phyloP scores from a whole-genome alignment of 2,329 filamentous ascomycete species.

The Claviceps sp. region DNA sequence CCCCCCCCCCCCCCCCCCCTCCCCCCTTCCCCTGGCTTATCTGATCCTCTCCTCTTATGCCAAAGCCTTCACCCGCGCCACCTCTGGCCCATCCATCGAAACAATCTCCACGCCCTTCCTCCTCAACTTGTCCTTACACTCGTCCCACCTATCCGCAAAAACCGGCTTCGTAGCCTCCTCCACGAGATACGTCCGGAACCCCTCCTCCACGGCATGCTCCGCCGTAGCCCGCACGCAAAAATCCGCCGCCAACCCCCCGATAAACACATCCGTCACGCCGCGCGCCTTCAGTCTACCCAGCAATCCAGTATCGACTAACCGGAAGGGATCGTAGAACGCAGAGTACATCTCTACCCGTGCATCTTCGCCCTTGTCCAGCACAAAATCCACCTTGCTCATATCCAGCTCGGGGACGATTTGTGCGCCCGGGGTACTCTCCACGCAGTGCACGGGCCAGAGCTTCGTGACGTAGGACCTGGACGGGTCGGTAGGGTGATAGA shows the following conservation, averaged over 20 bases:
- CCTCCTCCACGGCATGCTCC: slow-evolving; percentile 59
- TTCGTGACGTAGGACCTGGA: slow-evolving; percentile 49
- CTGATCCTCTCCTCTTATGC: background rate
- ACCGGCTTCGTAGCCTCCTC: slow-evolving; percentile 69
- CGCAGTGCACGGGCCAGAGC: slow-evolving; percentile 86
- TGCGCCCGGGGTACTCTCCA: slow-evolving; percentile 60
- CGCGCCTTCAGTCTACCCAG: slow-evolving; percentile 39
- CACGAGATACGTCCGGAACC: slow-evolving; percentile 65
- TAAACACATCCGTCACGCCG: slow-evolving; percentile 64
- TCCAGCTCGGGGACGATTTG: slow-evolving; percentile 62
- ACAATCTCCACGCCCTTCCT: slow-evolving; percentile 50
- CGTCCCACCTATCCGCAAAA: slow-evolving; percentile 44
- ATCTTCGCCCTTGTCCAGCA: slow-evolving; percentile 69
- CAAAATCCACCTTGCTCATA: slow-evolving; percentile 39
- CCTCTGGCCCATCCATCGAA: slow-evolving; percentile 14
- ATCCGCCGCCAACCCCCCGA: slow-evolving; percentile 77
- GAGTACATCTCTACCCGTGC: slow-evolving; percentile 81
- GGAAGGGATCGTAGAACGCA: slow-evolving; percentile 74
- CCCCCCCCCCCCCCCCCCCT: no score
- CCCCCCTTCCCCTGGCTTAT: no score
- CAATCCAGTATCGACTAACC: slow-evolving; percentile 50
- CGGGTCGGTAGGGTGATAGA: slow-evolving; percentile 53
- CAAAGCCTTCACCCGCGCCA: slow-evolving; percentile 12
- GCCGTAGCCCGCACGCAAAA: slow-evolving; percentile 81
- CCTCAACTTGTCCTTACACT: slow-evolving; percentile 38